phyloP scores from a whole-genome alignment of 192 early-diverging fungal genomes.

The Coemansia sp. region DNA sequence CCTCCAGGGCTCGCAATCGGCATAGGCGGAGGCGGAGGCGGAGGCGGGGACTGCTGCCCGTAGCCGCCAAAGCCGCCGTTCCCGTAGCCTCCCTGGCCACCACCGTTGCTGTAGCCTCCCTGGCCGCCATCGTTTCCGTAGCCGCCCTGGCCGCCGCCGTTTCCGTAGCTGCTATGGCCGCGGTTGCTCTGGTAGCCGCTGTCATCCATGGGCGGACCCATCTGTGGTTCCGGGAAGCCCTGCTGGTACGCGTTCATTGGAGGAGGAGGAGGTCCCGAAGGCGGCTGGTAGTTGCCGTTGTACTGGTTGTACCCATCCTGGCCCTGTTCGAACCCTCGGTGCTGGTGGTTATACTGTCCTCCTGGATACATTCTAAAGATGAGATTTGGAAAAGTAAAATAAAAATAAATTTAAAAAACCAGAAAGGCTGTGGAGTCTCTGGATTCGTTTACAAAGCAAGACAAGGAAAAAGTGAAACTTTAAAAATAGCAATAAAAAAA shows the following conservation, averaged over 20 bases:
- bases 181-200: neutral
- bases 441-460: neutral
- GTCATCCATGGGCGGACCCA: constrained; percentile 7
- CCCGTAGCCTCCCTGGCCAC: neutral
- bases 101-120: neutral
- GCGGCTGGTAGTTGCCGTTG: constrained; percentile 27
- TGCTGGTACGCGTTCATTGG: constrained; percentile 12
- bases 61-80: constrained; percentile 18
- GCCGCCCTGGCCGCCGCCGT: constrained; percentile 7
- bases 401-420: neutral
- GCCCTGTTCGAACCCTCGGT: neutral
- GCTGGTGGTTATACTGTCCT: constrained; percentile 20
- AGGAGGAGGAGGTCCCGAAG: constrained; percentile 22
- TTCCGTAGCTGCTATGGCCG: constrained; percentile 7
- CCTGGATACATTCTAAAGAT: constrained; percentile 37
- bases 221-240: neutral
- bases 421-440: too few relatives aligned
- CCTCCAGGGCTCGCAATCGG: constrained; percentile 1
- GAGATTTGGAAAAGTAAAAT: neutral
- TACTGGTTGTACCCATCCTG: neutral
- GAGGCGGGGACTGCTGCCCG: constrained; percentile 1
- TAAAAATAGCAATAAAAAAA: too few relatives aligned
- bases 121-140: constrained; percentile 16
- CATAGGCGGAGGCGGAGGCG: constrained; percentile 2
- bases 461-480: neutral